Base-by-base conservation (phyloP, 768 basidiomycete genomes). In the Antrodiella citrinella region DNA sequence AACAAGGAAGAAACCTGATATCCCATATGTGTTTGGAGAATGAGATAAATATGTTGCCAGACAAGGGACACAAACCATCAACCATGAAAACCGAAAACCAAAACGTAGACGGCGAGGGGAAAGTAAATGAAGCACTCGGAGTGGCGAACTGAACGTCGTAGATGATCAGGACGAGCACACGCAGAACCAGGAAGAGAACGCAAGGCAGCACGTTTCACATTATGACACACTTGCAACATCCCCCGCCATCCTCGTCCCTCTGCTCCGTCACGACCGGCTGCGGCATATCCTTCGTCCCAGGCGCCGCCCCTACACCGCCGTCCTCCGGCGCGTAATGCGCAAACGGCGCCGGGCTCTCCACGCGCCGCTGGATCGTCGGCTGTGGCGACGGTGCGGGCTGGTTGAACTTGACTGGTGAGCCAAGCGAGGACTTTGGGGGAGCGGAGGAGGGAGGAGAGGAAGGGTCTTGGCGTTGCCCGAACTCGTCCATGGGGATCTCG, bases 181-280 rank as follows among this genome's bases (percentile, higher is more conserved):
- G 13, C 26, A 19, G n/a, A n/a, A n/a, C n/a, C n/a, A n/a, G n/a
- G n/a, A n/a, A n/a, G n/a, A n/a, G n/a, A n/a, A n/a, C n/a, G n/a
- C n/a, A n/a, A n/a, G n/a, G n/a, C n/a, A n/a, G n/a, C n/a, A 43
- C 23, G 45, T 50, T 66, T 88, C 79, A 91, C 88, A 91, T 91
- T 64, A 91, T 75, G 57, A 86, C 69, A 68, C 88, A 91, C 68
- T 83, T 86, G 73, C 88, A 91, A 62, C 88, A 90, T 35, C 84
- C 81, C 24, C 72, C 76, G 25, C 65, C 71, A 1, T 59, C 63
- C 12, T 74, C 75, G 4, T 82, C 78, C 26, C 81, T 77, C 10
- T 69, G 67, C 35, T 61, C 55, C 9, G 47, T 44, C 42, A 58
- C 44, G 4, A 40, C 7, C 15, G 30, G 30, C 7, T 7, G 30